These are phyloP conservation scores for Pyrus communis DNA, from an alignment of 306 rosid genomes.

Conservation along the genomic window DNA sequence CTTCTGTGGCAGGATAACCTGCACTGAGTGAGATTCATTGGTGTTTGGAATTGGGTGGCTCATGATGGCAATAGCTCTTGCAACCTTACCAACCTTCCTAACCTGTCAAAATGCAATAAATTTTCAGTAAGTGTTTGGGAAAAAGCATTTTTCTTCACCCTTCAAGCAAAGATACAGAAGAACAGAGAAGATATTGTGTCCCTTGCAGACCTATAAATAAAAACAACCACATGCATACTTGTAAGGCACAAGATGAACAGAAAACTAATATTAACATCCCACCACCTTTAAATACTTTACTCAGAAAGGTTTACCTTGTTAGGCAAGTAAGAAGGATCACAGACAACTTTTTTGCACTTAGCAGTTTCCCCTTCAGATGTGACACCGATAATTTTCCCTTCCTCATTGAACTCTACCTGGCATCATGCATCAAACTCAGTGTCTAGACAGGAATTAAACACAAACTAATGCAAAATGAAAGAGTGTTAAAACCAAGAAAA, in stretches of 20 bases:
- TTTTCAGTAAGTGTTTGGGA: background rate
- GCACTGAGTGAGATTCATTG: conserved; percentile 76
- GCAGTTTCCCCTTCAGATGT: conserved; percentile 99
- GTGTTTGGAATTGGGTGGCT: conserved; percentile 93
- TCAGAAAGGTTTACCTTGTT: conserved; percentile 48
- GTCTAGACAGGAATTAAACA: background rate
- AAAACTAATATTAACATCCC: background rate
- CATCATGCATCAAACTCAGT: conserved; percentile 20
- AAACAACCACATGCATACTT: background rate
- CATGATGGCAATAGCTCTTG: conserved; percentile 96
- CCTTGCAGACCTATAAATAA: background rate
- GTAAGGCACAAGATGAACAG: background rate
- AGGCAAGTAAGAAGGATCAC: conserved; percentile 94
- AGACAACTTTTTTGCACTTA: conserved; percentile 83
- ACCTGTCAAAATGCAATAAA: conserved; percentile 51
- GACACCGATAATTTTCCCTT: conserved; percentile 81
- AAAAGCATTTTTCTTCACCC: background rate
- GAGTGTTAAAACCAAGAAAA: background rate
- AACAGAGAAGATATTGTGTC: background rate
- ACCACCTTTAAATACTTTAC: background rate
- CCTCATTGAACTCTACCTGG: conserved; percentile 86
- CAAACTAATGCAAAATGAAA: background rate
- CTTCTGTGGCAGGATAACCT: conserved; percentile 93
- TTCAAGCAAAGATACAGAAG: background rate
- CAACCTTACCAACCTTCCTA: conserved; percentile 92